Base-by-base conservation (phyloP, 2,329 filamentous ascomycete genomes). In the Phaeosphaeria sp. region DNA sequence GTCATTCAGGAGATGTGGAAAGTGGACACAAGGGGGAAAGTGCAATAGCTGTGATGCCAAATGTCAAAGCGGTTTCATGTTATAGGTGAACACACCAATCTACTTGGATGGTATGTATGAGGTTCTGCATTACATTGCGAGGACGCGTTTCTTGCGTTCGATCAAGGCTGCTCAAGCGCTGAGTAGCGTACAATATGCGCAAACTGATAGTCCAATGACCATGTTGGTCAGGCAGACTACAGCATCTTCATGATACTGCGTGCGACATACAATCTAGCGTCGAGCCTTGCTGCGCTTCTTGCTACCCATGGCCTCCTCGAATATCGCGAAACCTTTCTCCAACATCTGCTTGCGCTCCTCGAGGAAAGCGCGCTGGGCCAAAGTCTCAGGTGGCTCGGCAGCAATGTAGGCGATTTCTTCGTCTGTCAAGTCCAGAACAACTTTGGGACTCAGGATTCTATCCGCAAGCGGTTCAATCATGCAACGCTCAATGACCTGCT, bases 1-100 rank as follows among this genome's bases (percentile, higher is more conserved):
- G 62, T 83, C 1, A 77, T 84, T 58, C 78, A 83, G 61, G 82
- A 84, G 62, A 82, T 84, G 21, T 84, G 83, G 83, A 65, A 74
- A 0, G 83, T 85, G 5, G 82, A 83, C 68, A 77, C 81, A 1
- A 76, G 83, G 49, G 83, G 83, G 3, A 84, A 79, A 66, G 82
- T 85, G 21, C 82, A 85, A 64, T 85, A 58, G 11, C 6, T 36
- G 6, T 11, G 30, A 36, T 48, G 9, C 9, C 25, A 27, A 27
- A 27, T 4, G 4, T 27, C 25, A 27, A 9, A 27, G 25, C 9
- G 9, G 4, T 9, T 27, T 27, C 5, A 5, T 47, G 18, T 2
- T 11, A 22, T 3, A 11, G 20, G 6, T 7, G 23, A 17, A 11
- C 20, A 47, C 18, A 3, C 23, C 43, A 6, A 47, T 25, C 21